Base-by-base conservation (phyloP, 306 rosid species). In the Delonix regia region DNA sequence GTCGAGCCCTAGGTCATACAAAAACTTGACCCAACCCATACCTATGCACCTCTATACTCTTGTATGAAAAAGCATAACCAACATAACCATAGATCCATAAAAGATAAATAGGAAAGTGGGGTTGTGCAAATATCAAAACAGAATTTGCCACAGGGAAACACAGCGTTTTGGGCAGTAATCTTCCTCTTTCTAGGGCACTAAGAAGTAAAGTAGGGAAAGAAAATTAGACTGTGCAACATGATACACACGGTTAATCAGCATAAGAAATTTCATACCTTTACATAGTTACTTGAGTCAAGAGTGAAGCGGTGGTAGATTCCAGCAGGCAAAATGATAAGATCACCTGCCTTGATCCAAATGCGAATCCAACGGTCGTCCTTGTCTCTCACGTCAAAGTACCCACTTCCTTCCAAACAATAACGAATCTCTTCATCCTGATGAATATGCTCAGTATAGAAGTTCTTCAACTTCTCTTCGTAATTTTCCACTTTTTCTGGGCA, bases 301-400 rank as follows among this genome's bases (percentile, higher is more conserved):
- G 99, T 92, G 87, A 94, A 92, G 28, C 97, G 83, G 39, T 94
- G 97, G 84, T 94, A 94, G 77, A 94, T 94, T 79, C 99, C 97
- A 1, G 97, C 97, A n/a, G 99, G 99, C 74, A 92, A 88, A 39
- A 92, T 90, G 85, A 94, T 92, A 42, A 94, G 99, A 78, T 92
- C 97, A 33, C 99, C 99, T 0, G 97, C 87, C 88, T 86, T 94
- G 69, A 92, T 85, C 93, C 84, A 89, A 76, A 92, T 85, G 77
- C 97, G 92, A 86, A 92, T 89, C 99, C 99, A 94, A 47, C 87
- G 88, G 79, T 90, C 97, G 9, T 67, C 77, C 80, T 89, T 90
- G 90, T 83, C 93, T 59, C 97, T 75, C 36, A 94, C 90, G 68
- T 94, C 99, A 21, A 94, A 92, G 86, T 94, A 94, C 1, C 97